These are phyloP conservation scores for Alternaria ethzedia DNA, from an alignment of 2,329 filamentous ascomycete genomes.

Conservation along the genomic window DNA sequence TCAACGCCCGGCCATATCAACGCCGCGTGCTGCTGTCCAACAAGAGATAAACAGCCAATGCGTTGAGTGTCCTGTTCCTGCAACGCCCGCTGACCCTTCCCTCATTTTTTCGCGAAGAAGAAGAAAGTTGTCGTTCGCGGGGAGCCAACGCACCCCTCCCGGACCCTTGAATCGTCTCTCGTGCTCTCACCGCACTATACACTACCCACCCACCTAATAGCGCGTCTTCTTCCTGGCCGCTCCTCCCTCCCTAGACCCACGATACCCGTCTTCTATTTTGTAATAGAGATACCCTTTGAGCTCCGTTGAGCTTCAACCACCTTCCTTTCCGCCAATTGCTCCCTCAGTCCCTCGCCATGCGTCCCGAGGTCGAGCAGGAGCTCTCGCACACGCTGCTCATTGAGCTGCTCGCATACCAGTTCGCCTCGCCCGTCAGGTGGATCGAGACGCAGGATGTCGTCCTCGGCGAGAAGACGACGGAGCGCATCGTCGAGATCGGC, in stretches of 20 bases:
- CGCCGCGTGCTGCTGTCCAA: conserved; percentile 26
- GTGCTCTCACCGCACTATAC: conserved; percentile 18
- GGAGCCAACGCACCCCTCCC: conserved; percentile 18
- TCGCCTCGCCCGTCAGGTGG: conserved; percentile 98
- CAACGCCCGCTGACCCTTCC: conserved; percentile 22
- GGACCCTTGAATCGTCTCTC: conserved; percentile 15
- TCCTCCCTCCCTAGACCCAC: conserved; percentile 21
- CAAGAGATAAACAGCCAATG: conserved; percentile 43
- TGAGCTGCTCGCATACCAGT: conserved; percentile 98
- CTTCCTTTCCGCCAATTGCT: conserved; percentile 7
- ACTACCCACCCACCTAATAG: conserved; percentile 15
- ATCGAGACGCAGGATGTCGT: conserved; percentile 99
- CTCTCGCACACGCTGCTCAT: conserved; percentile 97
- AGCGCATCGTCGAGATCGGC: conserved; percentile 97
- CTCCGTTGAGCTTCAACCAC: conserved; percentile 30
- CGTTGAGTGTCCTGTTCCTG: conserved; percentile 34
- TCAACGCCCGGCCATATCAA: conserved; percentile 34
- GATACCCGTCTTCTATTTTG: conserved; percentile 28
- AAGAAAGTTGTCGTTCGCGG: conserved; percentile 13
- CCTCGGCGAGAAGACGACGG: conserved; percentile 91
- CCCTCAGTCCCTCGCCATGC: conserved; percentile 66
- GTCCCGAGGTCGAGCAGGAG: conserved; percentile 98
- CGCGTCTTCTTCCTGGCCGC: conserved; percentile 23
- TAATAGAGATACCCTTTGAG: conserved; percentile 36
- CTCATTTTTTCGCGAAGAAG: not conserved